phyloP scores from a whole-genome alignment of 768 basidiomycete genomes.

The Tulasnella sp. region DNA sequence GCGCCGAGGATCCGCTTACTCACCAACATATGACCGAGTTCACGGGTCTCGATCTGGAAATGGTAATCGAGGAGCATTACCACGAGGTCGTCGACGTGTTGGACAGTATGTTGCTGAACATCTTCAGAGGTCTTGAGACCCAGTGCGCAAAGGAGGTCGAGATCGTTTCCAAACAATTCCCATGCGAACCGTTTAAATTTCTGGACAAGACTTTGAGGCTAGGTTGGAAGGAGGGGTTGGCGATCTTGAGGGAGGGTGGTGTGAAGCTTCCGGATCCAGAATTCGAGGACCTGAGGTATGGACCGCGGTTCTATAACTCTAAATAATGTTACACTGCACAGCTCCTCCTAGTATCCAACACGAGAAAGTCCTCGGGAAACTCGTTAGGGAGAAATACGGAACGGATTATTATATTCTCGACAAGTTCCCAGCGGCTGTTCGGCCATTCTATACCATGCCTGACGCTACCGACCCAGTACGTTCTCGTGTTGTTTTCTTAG shows the following conservation, averaged over 20 bases:
- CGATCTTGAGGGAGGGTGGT: constrained; percentile 79
- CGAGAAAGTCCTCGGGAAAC: constrained; percentile 83
- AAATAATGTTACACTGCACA: constrained; percentile 7
- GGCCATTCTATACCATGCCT: constrained; percentile 99
- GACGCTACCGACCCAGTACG: constrained; percentile 80
- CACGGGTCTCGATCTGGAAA: constrained; percentile 96
- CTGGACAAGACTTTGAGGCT: constrained; percentile 80
- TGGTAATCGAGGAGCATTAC: constrained; percentile 97
- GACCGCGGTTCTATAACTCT: neutral
- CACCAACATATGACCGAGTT: constrained; percentile 98
- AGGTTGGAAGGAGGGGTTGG: constrained; percentile 79
- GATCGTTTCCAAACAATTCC: constrained; percentile 75
- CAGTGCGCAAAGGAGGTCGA: constrained; percentile 77
- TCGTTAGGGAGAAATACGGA: constrained; percentile 88
- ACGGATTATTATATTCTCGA: constrained; percentile 99
- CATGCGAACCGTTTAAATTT: constrained; percentile 94
- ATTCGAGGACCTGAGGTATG: constrained; percentile 73
- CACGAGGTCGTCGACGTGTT: constrained; percentile 94
- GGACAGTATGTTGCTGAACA: constrained; percentile 74
- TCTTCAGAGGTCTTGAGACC: constrained; percentile 77
- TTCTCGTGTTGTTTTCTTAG: neutral
- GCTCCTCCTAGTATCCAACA: constrained; percentile 71
- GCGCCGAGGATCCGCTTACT: constrained; percentile 94
- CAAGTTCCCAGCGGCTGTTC: constrained; percentile 92
- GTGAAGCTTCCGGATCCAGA: constrained; percentile 64